phyloP scores from a whole-genome alignment of 208 protist species.

The Leishmania braziliensis region DNA sequence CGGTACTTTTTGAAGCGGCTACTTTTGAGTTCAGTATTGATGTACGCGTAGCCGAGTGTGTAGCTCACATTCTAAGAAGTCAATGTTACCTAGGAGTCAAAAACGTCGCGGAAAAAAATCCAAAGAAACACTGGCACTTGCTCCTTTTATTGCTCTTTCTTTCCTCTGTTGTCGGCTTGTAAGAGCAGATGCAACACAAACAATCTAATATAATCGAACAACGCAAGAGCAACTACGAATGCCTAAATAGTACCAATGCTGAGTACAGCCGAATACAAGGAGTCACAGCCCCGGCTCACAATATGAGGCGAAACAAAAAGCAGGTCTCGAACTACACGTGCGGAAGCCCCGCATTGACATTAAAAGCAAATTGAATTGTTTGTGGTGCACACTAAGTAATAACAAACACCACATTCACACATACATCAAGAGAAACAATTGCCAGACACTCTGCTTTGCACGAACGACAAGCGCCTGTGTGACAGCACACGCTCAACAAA shows the following conservation, averaged over 20 bases:
- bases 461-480: background rate
- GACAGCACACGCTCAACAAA: background rate
- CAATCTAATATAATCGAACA: background rate
- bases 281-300: too few species aligned
- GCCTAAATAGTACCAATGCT: too few species aligned
- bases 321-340: too few species aligned
- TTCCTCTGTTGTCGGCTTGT: background rate
- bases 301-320: too few species aligned
- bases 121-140: background rate
- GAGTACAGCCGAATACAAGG: too few species aligned
- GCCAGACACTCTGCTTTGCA: background rate
- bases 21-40: slow-evolving; percentile 33
- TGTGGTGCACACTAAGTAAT: too few species aligned
- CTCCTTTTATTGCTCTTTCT: slow-evolving; percentile 3
- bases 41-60: slow-evolving; percentile 40
- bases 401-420: background rate
- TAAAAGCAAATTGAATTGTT: too few species aligned
- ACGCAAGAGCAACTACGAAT: too few species aligned
- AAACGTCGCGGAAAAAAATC: background rate
- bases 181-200: background rate
- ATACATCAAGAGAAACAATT: background rate
- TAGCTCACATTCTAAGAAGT: slow-evolving; percentile 31
- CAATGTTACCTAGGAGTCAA: slow-evolving; percentile 22
- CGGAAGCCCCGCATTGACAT: too few species aligned
- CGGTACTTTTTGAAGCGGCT: slow-evolving; percentile 35